Evolutionary conservation across 768 basidiomycete species (phyloP), one percentile per base, ranked within the genome.

Genomic region (Suillus americanus): DNA sequence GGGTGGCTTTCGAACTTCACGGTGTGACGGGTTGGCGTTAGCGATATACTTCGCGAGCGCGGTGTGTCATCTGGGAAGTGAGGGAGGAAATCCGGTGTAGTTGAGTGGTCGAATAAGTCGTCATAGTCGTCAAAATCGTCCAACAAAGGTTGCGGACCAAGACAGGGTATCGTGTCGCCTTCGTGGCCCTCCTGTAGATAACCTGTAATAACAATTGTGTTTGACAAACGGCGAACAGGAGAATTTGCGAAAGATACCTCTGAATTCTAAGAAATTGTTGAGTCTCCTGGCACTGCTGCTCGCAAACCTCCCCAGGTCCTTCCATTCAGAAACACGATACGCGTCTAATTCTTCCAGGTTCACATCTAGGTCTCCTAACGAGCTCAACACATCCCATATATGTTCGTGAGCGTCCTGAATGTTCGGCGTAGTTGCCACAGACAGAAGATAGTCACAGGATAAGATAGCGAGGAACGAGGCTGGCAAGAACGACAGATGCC

Each of bases 401-500:
- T 23, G 91, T 72, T 30, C 76, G 78, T 2, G 82, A 80, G 56
- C 93, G 78, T n/a, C 90, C 92, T 1, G 91, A 83, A 70, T 91
- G 90, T 64, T 89, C 84, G 1, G 92, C 88, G 71, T 90, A 91
- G 71, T 85, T 86, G 25, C 87, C 88, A 70, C 87, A 89, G 7
- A 90, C 86, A 1, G 84, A 79, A 1, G 89, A 79, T 23, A 93
- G 79, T 30, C n/a, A n/a, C n/a, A 93, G 80, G 14, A 83, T 68
- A 63, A 94, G 79, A 74, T 93, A 94, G 62, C 90, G 87, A 43
- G 89, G 82, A 68, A 94, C 83, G 66, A 93, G 80, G 76, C 90
- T 91, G 14, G 90, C 89, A 56, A 94, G 81, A 20, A 89, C 84
- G 30, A 84, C 77, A 12, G 87, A 81, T 3, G 92, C 91, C 71